A percentile compares a stretch with the other conserved stretches of the same genome.
Evolutionary conservation across 192 early-diverging fungal species (phyloP).

Genomic region (Mortierella antarctica): DNA sequence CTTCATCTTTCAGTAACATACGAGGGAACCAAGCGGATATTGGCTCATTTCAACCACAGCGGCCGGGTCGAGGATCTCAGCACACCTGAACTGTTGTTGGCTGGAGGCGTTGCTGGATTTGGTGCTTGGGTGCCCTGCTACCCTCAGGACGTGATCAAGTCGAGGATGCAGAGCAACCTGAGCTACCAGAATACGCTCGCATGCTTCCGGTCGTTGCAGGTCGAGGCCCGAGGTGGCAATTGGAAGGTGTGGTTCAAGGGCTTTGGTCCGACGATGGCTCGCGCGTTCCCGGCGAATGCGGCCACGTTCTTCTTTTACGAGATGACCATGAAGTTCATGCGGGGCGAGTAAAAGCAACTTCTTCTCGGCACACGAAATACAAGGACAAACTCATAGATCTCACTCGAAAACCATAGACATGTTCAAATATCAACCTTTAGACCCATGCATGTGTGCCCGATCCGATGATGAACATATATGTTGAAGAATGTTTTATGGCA

Average conservation of each 20-base stretch:
- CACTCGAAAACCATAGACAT: too few relatives aligned
- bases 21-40: constrained; percentile 80
- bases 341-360: constrained; percentile 21
- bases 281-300: constrained; percentile 87
- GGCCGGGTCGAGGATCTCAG: constrained; percentile 73
- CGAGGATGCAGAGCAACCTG: constrained; percentile 75
- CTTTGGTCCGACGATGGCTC: constrained; percentile 83
- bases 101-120: constrained; percentile 95
- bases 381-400: too few relatives aligned
- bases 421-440: too few relatives aligned
- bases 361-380: too few relatives aligned
- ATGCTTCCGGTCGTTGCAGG: constrained; percentile 59
- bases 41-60: constrained; percentile 65
- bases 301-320: constrained; percentile 85
- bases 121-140: constrained; percentile 87
- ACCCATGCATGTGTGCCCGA: too few relatives aligned
- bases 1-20: constrained; percentile 69
- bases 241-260: constrained; percentile 82
- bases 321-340: constrained; percentile 65
- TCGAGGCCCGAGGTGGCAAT: constrained; percentile 60
- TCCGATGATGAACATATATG: too few relatives aligned
- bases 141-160: constrained; percentile 92
- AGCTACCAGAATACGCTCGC: constrained; percentile 49
- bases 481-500: neutral
- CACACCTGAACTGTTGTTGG: constrained; percentile 83